Evolutionary conservation across 116 monocot species (phyloP), one percentile per base, ranked within the genome.

Genomic region (Thalassia testudinum): DNA sequence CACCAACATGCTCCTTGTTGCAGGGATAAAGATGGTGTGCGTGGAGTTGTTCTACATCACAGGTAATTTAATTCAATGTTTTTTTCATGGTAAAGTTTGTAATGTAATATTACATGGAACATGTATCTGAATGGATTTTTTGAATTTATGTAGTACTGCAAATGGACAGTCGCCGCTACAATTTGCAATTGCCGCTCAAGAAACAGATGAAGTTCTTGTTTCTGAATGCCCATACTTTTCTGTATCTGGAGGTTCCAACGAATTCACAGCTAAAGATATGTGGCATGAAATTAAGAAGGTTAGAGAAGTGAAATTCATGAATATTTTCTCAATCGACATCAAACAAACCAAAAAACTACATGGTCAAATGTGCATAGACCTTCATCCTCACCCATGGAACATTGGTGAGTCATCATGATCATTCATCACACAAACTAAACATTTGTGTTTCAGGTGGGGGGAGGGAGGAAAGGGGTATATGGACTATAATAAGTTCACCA

Each of bases 151-250:
- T 81, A 93, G 88, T 54, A 85, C 89, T 59, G 70, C 68, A 17
- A 57, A 89, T 55, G 85, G 82, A 48, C 62, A 66, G 58, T 57
- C 85, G 51, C 97, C 88, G 49, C 72, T 97, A 34, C 85, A 82
- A 54, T 97, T 79, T 67, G 89, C 90, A 27, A 82, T 97, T 56
- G 97, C 97, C 28, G 85, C 89, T 68, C 72, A 97, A 71, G 85
- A 85, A 52, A 85, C 85, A 51, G 57, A 45, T 54, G 67, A 82
- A 62, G 72, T 89, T 64, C 81, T 77, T 56, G 72, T 97, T 61
- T 97, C 97, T 49, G 72, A 70, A 53, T 97, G 97, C 44, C 85
- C 97, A 50, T 66, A 23, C 61, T 97, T 97, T 49, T 55, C 68
- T 20, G 54, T 85, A 72, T 77, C 74, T 64, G 79, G 85, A 70